A percentile compares a stretch with the other conserved stretches of the same genome.
phyloP scores from a whole-genome alignment of 176 grass and related monocot species.

The Elymus sibiricus region DNA sequence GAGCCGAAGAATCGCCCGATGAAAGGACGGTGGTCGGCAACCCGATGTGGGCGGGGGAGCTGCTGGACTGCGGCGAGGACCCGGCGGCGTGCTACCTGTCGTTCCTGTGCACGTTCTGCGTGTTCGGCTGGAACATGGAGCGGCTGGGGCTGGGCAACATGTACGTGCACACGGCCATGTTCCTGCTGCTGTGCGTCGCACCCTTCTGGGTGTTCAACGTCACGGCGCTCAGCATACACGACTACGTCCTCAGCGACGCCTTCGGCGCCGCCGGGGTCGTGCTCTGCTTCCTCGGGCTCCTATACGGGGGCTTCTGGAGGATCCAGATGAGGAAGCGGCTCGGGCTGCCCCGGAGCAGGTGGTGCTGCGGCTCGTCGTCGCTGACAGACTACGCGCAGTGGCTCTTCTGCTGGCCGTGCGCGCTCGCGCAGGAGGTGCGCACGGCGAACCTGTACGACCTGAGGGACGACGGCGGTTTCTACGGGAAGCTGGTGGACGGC shows the following conservation, averaged over 20 bases:
- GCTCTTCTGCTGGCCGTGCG: constrained; percentile 81
- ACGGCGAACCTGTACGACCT: constrained; percentile 70
- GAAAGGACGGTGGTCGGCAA: constrained; percentile 41
- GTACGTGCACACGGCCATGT: constrained; percentile 75
- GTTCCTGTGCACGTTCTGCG: constrained; percentile 73
- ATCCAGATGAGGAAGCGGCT: constrained; percentile 81
- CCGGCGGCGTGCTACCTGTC: constrained; percentile 60
- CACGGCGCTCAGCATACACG: constrained; percentile 62
- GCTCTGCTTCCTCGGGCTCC: constrained; percentile 68
- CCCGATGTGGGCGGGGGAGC: constrained; percentile 55
- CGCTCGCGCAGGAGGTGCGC: constrained; percentile 82
- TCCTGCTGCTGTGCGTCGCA: constrained; percentile 71
- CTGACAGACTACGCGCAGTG: constrained; percentile 60
- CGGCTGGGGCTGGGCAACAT: constrained; percentile 89
- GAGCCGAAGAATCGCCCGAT: constrained; percentile 10
- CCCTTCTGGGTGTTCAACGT: constrained; percentile 96
- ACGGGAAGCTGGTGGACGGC: constrained; percentile 25
- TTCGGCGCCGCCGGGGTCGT: constrained; percentile 48
- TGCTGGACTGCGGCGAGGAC: constrained; percentile 65
- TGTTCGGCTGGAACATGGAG: constrained; percentile 98
- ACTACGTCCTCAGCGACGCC: constrained; percentile 48
- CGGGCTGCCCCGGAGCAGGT: constrained; percentile 42
- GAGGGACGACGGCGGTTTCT: constrained; percentile 46
- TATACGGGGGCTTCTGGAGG: constrained; percentile 93
- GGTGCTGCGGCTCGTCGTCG: constrained; percentile 55